Evolutionary conservation across 345 rosid species (phyloP), one percentile per base, ranked within the genome.

Genomic region (Turnera subulata): DNA sequence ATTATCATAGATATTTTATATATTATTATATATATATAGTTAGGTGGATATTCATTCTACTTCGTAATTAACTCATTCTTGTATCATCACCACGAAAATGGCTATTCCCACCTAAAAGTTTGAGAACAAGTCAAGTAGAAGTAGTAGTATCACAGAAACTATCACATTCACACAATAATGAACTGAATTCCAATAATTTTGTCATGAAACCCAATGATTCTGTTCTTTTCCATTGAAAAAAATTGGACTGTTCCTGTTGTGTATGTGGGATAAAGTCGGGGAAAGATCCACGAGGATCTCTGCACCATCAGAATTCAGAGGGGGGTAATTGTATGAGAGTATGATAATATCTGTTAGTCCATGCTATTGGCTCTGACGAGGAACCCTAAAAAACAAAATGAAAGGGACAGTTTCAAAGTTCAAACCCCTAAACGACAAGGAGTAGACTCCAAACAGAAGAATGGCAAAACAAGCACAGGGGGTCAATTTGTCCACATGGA

Each of bases 391-490:
- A n/a, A 52, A 39, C 20, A 45, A 65, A 65, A 49, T 9, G 74
- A 69, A 65, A 43, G 17, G 55, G 65, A 61, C 72, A 53, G 51
- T 49, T 67, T 10, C 40, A 51, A 48, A 43, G 53, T 21, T 44
- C 48, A 17, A 48, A 43, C 57, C 59, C 50, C 6, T 16, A 68
- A 61, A 56, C 59, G 63, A 59, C 67, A 68, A 65, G 7, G 65
- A 59, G 29, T 68, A 65, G 59, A 56, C 62, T 66, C 80, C 83
- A 70, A 69, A 55, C 24, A 7, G 2, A 19, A 4, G 6, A 49
- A 46, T 53, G 7, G 55, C 32, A 20, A 46, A 42, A 14, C 43
- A 22, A 61, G 17, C 49, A 44, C 14, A 18, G 33, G 17, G 56
- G 17, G 56, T 49, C 17, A 13, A 23, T 44, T 53, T 53, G 78